Percentiles rank a stretch among this genome's conserved stretches.
phyloP scores from a whole-genome alignment of 106 monocot genomes.

The Platanthera zijinensis region DNA sequence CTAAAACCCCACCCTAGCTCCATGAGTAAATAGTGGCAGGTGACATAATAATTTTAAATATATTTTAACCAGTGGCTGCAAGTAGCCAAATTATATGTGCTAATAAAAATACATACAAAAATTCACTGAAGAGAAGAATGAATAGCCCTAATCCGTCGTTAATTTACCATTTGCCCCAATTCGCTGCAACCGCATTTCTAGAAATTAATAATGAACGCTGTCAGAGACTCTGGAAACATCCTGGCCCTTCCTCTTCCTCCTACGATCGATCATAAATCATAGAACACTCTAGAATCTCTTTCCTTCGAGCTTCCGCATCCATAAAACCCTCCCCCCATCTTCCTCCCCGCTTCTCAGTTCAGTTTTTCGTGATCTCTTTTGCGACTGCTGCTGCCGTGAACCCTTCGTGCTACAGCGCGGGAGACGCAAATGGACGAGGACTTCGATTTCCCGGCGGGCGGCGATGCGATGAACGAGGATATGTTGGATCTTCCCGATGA shows the following conservation, averaged over 20 bases:
- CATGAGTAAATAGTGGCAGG: too few species aligned
- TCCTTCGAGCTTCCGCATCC: not conserved
- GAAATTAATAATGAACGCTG: not conserved
- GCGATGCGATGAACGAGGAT: conserved; percentile 23
- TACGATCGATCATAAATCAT: not conserved
- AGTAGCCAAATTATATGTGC: too few species aligned
- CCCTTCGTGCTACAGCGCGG: not conserved
- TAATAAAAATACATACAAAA: too few species aligned
- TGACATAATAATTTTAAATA: too few species aligned
- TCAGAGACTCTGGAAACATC: not conserved
- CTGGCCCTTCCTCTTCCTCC: not conserved
- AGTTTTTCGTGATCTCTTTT: not conserved
- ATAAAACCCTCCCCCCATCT: not conserved
- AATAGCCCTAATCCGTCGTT: too few species aligned
- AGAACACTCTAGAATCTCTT: conserved; percentile 10
- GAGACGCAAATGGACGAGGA: conserved; percentile 15
- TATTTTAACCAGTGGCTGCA: too few species aligned
- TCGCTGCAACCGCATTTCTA: too few species aligned
- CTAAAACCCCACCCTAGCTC: too few species aligned
- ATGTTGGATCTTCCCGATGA: conserved; percentile 26
- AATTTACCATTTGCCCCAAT: too few species aligned
- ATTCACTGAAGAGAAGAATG: too few species aligned
- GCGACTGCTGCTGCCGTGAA: not conserved
- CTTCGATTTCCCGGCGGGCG: conserved; percentile 15
- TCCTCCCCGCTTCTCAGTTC: too few species aligned